Base-by-base conservation (phyloP, 2,329 filamentous ascomycete genomes). In the Aspergillus pseudotamarii region DNA sequence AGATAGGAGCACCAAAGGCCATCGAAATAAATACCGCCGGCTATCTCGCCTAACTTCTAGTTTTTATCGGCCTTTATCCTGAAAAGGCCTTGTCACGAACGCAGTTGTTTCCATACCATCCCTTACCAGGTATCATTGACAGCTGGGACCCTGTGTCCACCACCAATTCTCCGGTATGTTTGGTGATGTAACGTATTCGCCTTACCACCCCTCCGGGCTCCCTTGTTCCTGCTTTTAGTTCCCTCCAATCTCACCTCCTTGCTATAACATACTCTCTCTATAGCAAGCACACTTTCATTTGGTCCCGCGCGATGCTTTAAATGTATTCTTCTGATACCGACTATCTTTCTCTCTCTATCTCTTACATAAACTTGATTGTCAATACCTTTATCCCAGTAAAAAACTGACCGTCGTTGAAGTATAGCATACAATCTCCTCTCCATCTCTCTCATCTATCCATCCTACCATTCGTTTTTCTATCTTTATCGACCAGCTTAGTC, bases 401-500 rank as follows among this genome's bases (percentile, higher is more conserved):
- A 38, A 30, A 43, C 48, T 59, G 23, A 54, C 58, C 6, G 16
- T 21, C 32, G 30, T 43, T 21, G 21, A 51, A n/a, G 21, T 21
- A 23, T 28, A 58, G 21, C 41, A 21, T 45, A 48, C 41, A 50
- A 41, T 41, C 54, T 53, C 54, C 43, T 26, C 53, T 41, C 48
- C 8, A 16, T 16, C 34, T 16, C 34, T 16, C 34, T 16, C 34
- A 36, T 36, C 34, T 36, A 6, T 36, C 34, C 34, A 6, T 36
- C 34, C 34, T 32, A n/a, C 48, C 4, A 21, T 51, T 45, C 36
- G 51, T 57, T 34, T 32, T 43, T 45, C 46, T 53, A 48, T 61
- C 54, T 28, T 57, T 58, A 55, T 59, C 48, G n/a, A 10, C 14
- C 23, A 21, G 58, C 58, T 59, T 59, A 59, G 58, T 59, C 58